These are phyloP conservation scores for Paraphaeosphaeria sporulosa DNA, from an alignment of 2,329 filamentous ascomycete species.

Conservation along the genomic window DNA sequence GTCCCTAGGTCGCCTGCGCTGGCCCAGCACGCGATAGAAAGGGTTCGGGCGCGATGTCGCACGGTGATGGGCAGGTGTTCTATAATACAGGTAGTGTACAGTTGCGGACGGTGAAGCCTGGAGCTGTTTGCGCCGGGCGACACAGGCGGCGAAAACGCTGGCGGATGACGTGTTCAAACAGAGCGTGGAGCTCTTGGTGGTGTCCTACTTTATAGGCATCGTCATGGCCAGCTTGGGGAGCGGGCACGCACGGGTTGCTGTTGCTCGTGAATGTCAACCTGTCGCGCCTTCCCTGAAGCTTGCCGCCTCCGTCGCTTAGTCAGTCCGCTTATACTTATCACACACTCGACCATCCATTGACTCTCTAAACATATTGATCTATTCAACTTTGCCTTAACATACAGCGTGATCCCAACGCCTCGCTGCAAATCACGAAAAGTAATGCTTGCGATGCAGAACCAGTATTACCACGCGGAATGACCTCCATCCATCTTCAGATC, in stretches of 20 bases:
- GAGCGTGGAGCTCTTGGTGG: slow-evolving; percentile 13
- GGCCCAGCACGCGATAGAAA: background rate
- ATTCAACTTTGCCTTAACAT: background rate
- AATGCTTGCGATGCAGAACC: background rate
- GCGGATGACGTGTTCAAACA: background rate
- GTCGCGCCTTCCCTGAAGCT: background rate
- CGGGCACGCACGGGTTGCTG: background rate
- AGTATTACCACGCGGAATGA: slow-evolving; percentile 46
- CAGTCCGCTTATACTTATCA: background rate
- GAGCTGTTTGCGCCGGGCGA: slow-evolving; percentile 1
- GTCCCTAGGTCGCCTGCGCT: background rate
- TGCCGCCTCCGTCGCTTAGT: slow-evolving; percentile 8
- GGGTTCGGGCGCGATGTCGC: background rate
- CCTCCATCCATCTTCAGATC: slow-evolving; percentile 51
- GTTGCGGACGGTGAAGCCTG: background rate
- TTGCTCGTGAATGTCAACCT: background rate
- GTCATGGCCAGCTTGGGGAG: slow-evolving; percentile 7
- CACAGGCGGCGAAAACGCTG: background rate
- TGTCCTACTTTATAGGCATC: slow-evolving; percentile 18
- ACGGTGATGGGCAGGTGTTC: background rate
- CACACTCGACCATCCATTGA: too few species aligned
- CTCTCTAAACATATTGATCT: too few species aligned
- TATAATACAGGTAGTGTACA: background rate
- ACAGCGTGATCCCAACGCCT: background rate
- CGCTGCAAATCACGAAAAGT: background rate